A percentile compares a stretch with the other conserved stretches of the same genome.
Conservation (phyloP, 306 rosid species). For the Cicer judaicum region DNA sequence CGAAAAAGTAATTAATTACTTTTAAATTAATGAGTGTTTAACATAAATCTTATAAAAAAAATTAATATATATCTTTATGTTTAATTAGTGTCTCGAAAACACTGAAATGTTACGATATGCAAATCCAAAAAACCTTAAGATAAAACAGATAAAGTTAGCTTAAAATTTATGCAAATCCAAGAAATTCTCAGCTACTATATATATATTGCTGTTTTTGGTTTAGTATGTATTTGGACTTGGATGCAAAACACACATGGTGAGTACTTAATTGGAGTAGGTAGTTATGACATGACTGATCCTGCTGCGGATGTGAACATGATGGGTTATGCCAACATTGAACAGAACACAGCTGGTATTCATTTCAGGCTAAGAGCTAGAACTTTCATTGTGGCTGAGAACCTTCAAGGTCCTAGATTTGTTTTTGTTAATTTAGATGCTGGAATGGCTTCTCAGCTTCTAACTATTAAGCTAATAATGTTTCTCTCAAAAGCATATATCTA, state of each 20-base stretch:
- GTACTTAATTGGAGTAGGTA: conserved; percentile 75
- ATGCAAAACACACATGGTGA: conserved; percentile 46
- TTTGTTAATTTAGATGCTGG: conserved; percentile 87
- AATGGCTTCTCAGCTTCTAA: conserved; percentile 84
- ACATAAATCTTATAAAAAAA: too few relatives aligned
- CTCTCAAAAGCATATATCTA: neutral
- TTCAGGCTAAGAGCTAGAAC: conserved; percentile 76
- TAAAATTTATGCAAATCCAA: conserved; percentile 20
- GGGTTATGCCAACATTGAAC: conserved; percentile 77
- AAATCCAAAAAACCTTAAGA: conserved; percentile 31
- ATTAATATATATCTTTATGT: too few relatives aligned
- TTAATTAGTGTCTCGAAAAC: too few relatives aligned
- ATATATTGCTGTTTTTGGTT: conserved; percentile 41
- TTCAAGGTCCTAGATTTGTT: conserved; percentile 60
- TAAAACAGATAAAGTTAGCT: conserved; percentile 30
- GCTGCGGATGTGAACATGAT: conserved; percentile 87
- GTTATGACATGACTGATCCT: conserved; percentile 90
- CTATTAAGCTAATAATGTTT: conserved; percentile 45
- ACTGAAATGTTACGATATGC: neutral
- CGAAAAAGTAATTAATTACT: too few relatives aligned
- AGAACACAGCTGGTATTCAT: conserved; percentile 72
- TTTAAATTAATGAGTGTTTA: too few relatives aligned
- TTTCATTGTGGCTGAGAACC: conserved; percentile 61
- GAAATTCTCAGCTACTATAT: conserved; percentile 18
- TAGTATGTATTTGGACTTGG: conserved; percentile 40